Conservation (phyloP, 140 eudicot species). For the Bidens hawaiensis region DNA sequence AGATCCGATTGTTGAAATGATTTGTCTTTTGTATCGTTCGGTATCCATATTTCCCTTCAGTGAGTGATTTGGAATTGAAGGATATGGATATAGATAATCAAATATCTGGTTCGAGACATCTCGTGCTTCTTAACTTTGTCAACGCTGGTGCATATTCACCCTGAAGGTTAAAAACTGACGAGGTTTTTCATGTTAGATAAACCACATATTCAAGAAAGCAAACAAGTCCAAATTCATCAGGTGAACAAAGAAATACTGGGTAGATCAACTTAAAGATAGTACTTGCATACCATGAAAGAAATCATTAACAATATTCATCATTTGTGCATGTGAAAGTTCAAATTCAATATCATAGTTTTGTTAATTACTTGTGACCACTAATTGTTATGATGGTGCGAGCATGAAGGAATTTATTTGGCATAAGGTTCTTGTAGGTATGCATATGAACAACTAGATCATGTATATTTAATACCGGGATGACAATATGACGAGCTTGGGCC, state of each 20-base stretch:
- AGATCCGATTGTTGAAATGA: no score
- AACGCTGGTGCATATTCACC: background rate
- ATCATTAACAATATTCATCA: background rate
- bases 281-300: background rate
- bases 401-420: background rate
- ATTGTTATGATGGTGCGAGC: background rate
- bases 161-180: background rate
- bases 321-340: background rate
- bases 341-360: background rate
- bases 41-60: no score
- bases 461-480: background rate
- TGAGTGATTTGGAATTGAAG: background rate
- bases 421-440: background rate
- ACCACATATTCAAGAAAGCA: background rate
- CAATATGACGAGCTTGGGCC: no score
- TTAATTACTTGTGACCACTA: background rate
- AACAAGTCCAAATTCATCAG: background rate
- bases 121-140: background rate
- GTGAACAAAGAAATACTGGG: background rate
- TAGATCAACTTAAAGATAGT: no score
- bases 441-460: background rate
- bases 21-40: no score
- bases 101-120: background rate
- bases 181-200: background rate
- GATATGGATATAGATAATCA: background rate